Percentiles rank a stretch among this genome's conserved stretches.
Evolutionary conservation across 805 yeast genomes (phyloP).

Genomic region (Debaryomyces maramus): DNA sequence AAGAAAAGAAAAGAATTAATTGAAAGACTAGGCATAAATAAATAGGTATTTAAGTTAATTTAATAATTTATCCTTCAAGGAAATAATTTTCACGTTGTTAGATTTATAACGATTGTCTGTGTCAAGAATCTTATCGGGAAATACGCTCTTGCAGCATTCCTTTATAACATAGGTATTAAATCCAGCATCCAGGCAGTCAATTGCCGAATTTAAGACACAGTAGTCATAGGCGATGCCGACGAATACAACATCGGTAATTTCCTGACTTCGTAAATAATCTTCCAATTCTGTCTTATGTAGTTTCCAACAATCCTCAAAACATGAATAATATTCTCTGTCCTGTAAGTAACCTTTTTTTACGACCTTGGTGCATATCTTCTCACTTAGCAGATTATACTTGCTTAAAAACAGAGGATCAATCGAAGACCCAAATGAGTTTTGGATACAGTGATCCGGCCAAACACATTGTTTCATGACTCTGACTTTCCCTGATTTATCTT

Average conservation of each 20-base stretch:
- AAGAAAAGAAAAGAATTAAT: slow-evolving; percentile 45
- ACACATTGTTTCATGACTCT: slow-evolving; percentile 45
- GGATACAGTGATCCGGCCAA: slow-evolving; percentile 95
- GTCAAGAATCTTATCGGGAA: slow-evolving; percentile 36
- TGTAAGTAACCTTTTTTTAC: slow-evolving; percentile 70
- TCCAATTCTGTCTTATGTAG: slow-evolving; percentile 67
- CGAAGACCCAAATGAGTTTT: slow-evolving; percentile 63
- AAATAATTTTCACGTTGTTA: slow-evolving; percentile 34
- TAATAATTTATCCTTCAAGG: slow-evolving; percentile 9
- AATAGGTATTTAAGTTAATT: not conserved
- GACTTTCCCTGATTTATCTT: slow-evolving; percentile 22
- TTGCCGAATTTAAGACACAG: slow-evolving; percentile 79
- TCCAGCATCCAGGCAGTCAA: slow-evolving; percentile 63
- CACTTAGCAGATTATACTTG: slow-evolving; percentile 31
- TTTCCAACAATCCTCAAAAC: slow-evolving; percentile 80
- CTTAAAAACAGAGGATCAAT: slow-evolving; percentile 52
- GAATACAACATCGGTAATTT: slow-evolving; percentile 60
- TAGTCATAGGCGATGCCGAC: slow-evolving; percentile 87
- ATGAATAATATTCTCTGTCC: slow-evolving; percentile 85
- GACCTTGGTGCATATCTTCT: slow-evolving; percentile 34
- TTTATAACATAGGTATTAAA: slow-evolving; percentile 62
- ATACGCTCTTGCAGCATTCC: slow-evolving; percentile 58
- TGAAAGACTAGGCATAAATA: slow-evolving; percentile 34
- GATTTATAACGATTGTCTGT: slow-evolving; percentile 34
- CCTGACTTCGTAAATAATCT: slow-evolving; percentile 42